Base-by-base conservation (phyloP, 768 basidiomycete genomes). In the Tricholoma terreum region DNA sequence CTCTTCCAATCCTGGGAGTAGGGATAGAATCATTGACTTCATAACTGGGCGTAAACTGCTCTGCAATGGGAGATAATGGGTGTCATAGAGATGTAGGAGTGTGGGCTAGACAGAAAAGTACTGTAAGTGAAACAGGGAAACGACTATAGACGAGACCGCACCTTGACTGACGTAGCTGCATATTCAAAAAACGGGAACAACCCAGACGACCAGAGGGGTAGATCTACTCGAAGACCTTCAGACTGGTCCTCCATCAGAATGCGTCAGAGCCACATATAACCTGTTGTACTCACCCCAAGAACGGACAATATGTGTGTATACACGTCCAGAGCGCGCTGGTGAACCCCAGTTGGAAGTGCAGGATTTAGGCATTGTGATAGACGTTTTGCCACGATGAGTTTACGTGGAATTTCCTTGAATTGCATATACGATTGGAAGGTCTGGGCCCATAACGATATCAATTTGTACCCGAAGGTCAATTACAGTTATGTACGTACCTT, bases 181-280 rank as follows among this genome's bases (percentile, higher is more conserved):
- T 94, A 98, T 74, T 98, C 94, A 65, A 98, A 98, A 83, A 98
- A 98, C 0, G 97, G 97, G 70, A 99, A 98, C 5, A 99, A 73
- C 6, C 97, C 97, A 4, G 94, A 88, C 0, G 93, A 94, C 97
- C 97, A 99, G 17, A 98, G 77, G 4, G 90, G 80, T 2, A 99
- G 79, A 73, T 99, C 97, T 42, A 84, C 81, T 61, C 83, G 83
- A 42, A 99, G 71, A 9, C 96, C 94, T 64, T 95, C 96, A 2
- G 84, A 81, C 95, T 97, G 62, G 3, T 64, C 55, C 56, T 33
- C n/a, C 27, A 59, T 55, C 31, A 56, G 11, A 51, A 46, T 14
- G 57, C 21, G 33, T 33, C 48, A 33, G 24, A 56, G 27, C 54
- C 22, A 7, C 27, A 6, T 9, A 54, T 55, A 40, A 19, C 11